These are phyloP conservation scores for Pseudogymnoascus sp. DNA, from an alignment of 2,329 filamentous ascomycete species.

Conservation along the genomic window DNA sequence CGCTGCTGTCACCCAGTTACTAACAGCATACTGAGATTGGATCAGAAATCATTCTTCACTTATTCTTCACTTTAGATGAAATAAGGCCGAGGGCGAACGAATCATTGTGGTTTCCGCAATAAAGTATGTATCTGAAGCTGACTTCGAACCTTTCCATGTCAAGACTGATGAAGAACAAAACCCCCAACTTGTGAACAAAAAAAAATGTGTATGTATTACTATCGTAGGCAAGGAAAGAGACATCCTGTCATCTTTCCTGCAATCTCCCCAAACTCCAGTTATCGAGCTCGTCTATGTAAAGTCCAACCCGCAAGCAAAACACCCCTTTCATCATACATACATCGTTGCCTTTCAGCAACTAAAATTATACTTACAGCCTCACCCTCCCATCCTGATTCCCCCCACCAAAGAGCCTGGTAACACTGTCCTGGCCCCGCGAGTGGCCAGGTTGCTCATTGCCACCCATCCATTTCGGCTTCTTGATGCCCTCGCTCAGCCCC, in stretches of 20 bases:
- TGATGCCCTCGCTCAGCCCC: slow-evolving; percentile 60
- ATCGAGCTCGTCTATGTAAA: slow-evolving; percentile 1
- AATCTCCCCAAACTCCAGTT: background rate
- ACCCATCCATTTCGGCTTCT: slow-evolving; percentile 75
- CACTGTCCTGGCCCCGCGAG: slow-evolving; percentile 32
- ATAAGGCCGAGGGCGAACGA: too few relatives aligned
- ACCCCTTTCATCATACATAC: slow-evolving; percentile 4
- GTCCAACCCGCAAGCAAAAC: background rate
- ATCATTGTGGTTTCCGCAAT: too few relatives aligned
- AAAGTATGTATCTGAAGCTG: background rate
- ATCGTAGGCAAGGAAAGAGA: slow-evolving; percentile 1
- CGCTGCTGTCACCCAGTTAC: background rate
- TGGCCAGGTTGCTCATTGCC: slow-evolving; percentile 36
- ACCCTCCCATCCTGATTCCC: slow-evolving; percentile 30
- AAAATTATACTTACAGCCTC: slow-evolving; percentile 20
- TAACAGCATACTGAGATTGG: too few relatives aligned
- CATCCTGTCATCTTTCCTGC: background rate
- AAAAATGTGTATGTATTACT: slow-evolving; percentile 3
- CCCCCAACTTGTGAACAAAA: background rate
- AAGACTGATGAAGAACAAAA: background rate
- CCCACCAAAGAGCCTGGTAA: slow-evolving; percentile 52
- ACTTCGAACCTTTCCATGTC: background rate
- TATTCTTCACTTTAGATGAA: too few relatives aligned
- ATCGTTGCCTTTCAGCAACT: background rate
- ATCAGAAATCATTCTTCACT: too few relatives aligned